Base-by-base conservation (phyloP, 2,329 filamentous ascomycete species). In the Cladosporium sp. region DNA sequence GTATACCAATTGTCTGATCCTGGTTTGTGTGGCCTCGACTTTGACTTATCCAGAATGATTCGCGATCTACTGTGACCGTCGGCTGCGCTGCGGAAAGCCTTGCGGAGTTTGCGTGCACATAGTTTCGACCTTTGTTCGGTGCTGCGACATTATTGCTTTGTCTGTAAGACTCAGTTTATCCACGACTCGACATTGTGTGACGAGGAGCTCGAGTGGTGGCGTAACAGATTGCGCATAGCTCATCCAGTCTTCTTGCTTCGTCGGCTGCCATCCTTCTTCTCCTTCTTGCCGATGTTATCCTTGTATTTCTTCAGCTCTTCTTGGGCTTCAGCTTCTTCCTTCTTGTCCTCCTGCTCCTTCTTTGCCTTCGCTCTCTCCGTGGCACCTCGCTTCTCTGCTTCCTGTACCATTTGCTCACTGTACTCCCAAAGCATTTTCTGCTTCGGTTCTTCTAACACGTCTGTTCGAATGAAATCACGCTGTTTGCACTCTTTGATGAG, bases 351-450 rank as follows among this genome's bases (percentile, higher is more conserved):
- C 43, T 66, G 65, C 45, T 76, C 70, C 64, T 83, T 85, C 73
- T 88, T 88, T 64, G 78, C 78, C 58, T 79, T 72, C 49, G 81
- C 82, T 59, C 85, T 75, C 59, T 80, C 82, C 51, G 84, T 75
- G 8, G 92, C 92, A 22, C 87, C 84, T 70, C 88, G 84, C 76
- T 90, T 95, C 74, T 97, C 92, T 14, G 88, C 83, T 66, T 83
- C 82, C 72, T 95, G 88, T 58, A 97, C 87, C 63, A 95, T 84
- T 70, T 85, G 85, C 69, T 96, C 92, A 70, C 89, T 96, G 60
- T 89, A 86, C 70, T 95, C 85, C 93, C 93, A 99, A 15, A 99
- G 78, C 72, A 87, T 84, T 81, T 95, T 92, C 60, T 91, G 92
- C 30, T 89, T 76, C 19, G 82, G 83, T 64, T 95, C 92, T 69